phyloP scores from a whole-genome alignment of 2,329 filamentous ascomycete species.

The Cercospora sojina region DNA sequence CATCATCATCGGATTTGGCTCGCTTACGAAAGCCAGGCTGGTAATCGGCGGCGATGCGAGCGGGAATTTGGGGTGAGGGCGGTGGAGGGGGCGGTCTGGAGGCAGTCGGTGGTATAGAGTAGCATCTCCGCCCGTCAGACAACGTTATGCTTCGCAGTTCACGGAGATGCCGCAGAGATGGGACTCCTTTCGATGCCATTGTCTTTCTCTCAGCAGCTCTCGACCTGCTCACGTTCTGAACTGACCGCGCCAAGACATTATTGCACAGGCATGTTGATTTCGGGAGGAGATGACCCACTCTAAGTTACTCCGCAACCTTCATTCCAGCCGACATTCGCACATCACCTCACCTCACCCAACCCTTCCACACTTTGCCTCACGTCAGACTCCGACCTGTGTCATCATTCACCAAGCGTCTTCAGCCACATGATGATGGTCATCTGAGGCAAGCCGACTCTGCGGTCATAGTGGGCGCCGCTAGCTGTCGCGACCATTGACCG shows the following conservation, averaged over 20 bases:
- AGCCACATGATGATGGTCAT: neutral
- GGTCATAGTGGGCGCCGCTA: neutral
- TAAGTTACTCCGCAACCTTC: neutral
- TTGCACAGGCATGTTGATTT: constrained; percentile 33
- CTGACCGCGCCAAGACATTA: neutral
- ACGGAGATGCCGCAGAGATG: constrained; percentile 33
- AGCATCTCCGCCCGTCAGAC: constrained; percentile 25
- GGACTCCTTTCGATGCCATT: constrained; percentile 35
- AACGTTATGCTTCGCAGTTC: constrained; percentile 32
- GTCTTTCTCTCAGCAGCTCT: neutral
- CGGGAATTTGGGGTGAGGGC: constrained; percentile 14
- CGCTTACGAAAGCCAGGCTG: constrained; percentile 29
- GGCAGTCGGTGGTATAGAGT: constrained; percentile 25
- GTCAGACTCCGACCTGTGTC: neutral
- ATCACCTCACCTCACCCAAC: neutral
- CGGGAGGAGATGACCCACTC: neutral
- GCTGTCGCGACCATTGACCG: neutral
- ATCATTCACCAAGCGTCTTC: neutral
- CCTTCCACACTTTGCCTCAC: neutral
- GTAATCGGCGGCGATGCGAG: constrained; percentile 19
- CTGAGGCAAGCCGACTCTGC: neutral
- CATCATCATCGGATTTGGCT: constrained; percentile 31
- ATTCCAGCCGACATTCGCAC: constrained; percentile 22
- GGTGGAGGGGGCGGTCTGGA: constrained; percentile 23
- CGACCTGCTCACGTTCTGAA: neutral